Conservation (phyloP, 2,329 filamentous ascomycete species). For the Thielaviopsis euricoi region DNA sequence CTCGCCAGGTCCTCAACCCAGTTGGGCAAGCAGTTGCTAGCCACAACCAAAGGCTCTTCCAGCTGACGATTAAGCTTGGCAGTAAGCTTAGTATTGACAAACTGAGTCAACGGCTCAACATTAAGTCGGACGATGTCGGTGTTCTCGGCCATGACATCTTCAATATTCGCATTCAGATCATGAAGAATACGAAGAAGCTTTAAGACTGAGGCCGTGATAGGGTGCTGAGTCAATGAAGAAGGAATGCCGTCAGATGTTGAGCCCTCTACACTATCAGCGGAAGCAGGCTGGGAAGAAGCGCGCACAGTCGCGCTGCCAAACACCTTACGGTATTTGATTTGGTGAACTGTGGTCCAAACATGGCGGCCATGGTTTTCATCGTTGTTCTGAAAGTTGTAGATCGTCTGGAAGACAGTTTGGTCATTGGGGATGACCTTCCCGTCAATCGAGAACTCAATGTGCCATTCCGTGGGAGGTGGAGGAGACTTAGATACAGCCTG, state of each 20-base stretch:
- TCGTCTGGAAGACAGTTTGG: slow-evolving; percentile 88
- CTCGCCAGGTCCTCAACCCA: slow-evolving; percentile 94
- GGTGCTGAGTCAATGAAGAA: slow-evolving; percentile 65
- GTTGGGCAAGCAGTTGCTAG: slow-evolving; percentile 84
- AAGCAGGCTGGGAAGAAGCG: slow-evolving; percentile 30
- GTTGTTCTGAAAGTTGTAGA: slow-evolving; percentile 40
- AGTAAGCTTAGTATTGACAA: slow-evolving; percentile 96
- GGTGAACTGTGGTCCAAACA: slow-evolving; percentile 80
- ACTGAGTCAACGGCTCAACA: slow-evolving; percentile 74
- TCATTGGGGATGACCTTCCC: slow-evolving; percentile 73
- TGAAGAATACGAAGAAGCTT: slow-evolving; percentile 80
- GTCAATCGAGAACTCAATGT: slow-evolving; percentile 86
- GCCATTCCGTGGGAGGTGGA: slow-evolving; percentile 54
- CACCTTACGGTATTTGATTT: slow-evolving; percentile 81
- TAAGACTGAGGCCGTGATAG: slow-evolving; percentile 73
- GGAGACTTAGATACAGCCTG: not conserved
- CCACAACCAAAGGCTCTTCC: slow-evolving; percentile 91
- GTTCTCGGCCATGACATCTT: slow-evolving; percentile 72
- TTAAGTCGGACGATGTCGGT: slow-evolving; percentile 55
- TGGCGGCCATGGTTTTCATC: slow-evolving; percentile 37
- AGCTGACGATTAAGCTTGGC: slow-evolving; percentile 94
- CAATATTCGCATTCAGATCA: slow-evolving; percentile 80
- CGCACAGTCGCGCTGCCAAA: slow-evolving; percentile 61
- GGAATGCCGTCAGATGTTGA: slow-evolving; percentile 47
- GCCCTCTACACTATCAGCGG: not conserved